phyloP scores from a whole-genome alignment of 1,139 yeast species.

The Yamadazyma songkhlaensis region DNA sequence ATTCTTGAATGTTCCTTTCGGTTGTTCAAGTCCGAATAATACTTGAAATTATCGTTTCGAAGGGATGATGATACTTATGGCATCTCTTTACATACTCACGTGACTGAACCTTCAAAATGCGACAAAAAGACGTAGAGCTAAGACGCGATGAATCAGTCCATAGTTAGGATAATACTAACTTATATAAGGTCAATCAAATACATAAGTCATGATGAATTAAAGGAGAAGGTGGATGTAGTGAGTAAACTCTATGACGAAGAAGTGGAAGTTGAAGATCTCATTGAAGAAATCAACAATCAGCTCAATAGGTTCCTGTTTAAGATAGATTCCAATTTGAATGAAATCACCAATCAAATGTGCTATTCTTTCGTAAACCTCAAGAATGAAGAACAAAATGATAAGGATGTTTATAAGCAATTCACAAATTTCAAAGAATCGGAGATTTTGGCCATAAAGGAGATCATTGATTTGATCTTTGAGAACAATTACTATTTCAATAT shows the following conservation, averaged over 20 bases:
- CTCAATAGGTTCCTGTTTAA: constrained; percentile 37
- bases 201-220: constrained; percentile 15
- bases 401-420: constrained; percentile 39
- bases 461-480: constrained; percentile 45
- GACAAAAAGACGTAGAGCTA: too few relatives aligned
- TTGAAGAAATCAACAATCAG: constrained; percentile 7
- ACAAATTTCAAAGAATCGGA: constrained; percentile 46
- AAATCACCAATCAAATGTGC: constrained; percentile 28
- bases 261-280: constrained; percentile 9
- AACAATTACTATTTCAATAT: constrained; percentile 12
- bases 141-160: constrained; percentile 6
- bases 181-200: constrained; percentile 37
- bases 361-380: constrained; percentile 43
- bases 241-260: constrained; percentile 3
- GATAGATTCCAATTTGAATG: constrained; percentile 39
- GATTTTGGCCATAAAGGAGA: constrained; percentile 44
- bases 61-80: too few relatives aligned
- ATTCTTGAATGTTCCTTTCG: too few relatives aligned
- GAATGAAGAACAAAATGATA: constrained; percentile 18
- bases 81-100: too few relatives aligned
- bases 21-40: too few relatives aligned
- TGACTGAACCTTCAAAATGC: too few relatives aligned
- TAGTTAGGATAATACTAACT: constrained; percentile 37
- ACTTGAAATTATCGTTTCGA: too few relatives aligned
- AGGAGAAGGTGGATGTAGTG: constrained; percentile 14